phyloP scores from a whole-genome alignment of 2,329 filamentous ascomycete genomes.

The Pseudophaeomoniella oleicola region DNA sequence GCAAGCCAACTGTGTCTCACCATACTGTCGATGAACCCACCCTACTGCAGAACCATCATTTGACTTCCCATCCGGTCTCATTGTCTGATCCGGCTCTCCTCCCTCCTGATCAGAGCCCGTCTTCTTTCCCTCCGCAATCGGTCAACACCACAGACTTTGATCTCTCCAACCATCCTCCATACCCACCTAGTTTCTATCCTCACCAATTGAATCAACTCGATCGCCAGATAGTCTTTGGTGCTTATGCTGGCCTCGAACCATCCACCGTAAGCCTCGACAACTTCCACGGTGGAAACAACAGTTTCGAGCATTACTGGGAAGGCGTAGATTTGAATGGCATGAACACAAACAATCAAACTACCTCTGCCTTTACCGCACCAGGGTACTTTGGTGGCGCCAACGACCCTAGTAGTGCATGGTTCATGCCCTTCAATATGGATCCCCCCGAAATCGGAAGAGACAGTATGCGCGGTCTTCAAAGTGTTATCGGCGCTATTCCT shows the following conservation, averaged over 20 bases:
- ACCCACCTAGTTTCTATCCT: slow-evolving; percentile 14
- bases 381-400: slow-evolving; percentile 12
- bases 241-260: slow-evolving; percentile 45
- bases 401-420: slow-evolving; percentile 57
- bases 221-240: slow-evolving; percentile 60
- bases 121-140: slow-evolving; percentile 14
- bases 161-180: slow-evolving; percentile 22
- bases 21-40: not conserved
- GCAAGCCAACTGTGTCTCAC: too few species aligned
- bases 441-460: slow-evolving; percentile 39
- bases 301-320: slow-evolving; percentile 7
- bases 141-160: slow-evolving; percentile 21
- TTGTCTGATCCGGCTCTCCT: slow-evolving; percentile 16
- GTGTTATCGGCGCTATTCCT: slow-evolving; percentile 5
- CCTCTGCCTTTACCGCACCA: not conserved
- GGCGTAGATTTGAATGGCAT: slow-evolving; percentile 11
- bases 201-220: slow-evolving; percentile 54
- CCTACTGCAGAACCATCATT: not conserved
- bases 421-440: slow-evolving; percentile 84
- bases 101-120: slow-evolving; percentile 21
- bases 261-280: slow-evolving; percentile 13
- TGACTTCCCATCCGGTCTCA: slow-evolving; percentile 14
- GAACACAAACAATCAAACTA: slow-evolving; percentile 5
- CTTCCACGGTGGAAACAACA: slow-evolving; percentile 7
- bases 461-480: slow-evolving; percentile 9